Percentiles rank a stretch among this genome's conserved stretches.
Evolutionary conservation across 2,329 filamentous ascomycete genomes (phyloP).

Genomic region (Hypoxylon sp.): DNA sequence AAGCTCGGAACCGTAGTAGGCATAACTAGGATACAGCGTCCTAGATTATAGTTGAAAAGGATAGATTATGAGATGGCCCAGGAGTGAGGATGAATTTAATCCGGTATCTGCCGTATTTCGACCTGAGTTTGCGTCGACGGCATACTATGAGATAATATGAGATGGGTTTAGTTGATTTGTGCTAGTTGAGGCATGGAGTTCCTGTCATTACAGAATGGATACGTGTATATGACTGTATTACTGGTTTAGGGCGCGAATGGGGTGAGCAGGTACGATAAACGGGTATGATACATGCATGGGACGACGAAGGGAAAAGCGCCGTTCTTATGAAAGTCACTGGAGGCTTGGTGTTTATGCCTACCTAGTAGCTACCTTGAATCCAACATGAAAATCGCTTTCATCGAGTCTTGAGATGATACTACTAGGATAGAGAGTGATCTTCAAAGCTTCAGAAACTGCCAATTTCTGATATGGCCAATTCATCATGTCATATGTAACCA

Average conservation of each 20-base stretch:
- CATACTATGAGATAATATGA: slow-evolving; percentile 9
- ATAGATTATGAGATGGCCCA: slow-evolving; percentile 20
- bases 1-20: not conserved
- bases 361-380: slow-evolving; percentile 16
- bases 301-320: slow-evolving; percentile 9
- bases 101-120: slow-evolving; percentile 18
- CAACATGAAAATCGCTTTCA: slow-evolving; percentile 4
- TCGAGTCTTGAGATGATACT: not conserved
- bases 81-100: slow-evolving; percentile 17
- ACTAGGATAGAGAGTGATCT: not conserved
- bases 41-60: slow-evolving; percentile 3
- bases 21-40: slow-evolving; percentile 9
- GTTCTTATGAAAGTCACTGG: slow-evolving; percentile 16
- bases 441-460: not conserved
- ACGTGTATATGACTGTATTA: slow-evolving; percentile 24
- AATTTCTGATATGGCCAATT: not conserved
- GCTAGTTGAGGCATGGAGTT: slow-evolving; percentile 33
- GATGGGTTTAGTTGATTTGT: slow-evolving; percentile 28
- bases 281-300: slow-evolving; percentile 18
- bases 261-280: slow-evolving; percentile 21
- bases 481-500: not conserved
- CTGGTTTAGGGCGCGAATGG: not conserved
- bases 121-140: slow-evolving; percentile 9
- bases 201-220: slow-evolving; percentile 44
- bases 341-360: slow-evolving; percentile 15